Conservation (phyloP, 2,329 filamentous ascomycete genomes). For the Paracoccidioides brasiliensis region DNA sequence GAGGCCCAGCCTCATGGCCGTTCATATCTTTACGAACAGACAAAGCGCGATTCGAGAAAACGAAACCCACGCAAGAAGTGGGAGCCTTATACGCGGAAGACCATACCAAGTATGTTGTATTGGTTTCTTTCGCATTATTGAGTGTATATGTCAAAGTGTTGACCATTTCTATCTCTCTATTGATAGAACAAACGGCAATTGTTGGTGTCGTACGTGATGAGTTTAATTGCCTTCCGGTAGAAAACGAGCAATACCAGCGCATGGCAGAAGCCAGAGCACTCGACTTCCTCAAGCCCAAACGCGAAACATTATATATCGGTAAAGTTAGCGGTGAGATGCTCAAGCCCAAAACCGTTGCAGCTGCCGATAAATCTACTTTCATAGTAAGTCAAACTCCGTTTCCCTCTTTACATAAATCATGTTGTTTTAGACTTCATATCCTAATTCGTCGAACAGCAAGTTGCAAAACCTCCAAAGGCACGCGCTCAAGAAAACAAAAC, state of each 20-base stretch:
- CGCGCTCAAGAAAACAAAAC: conserved; percentile 63
- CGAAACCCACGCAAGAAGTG: conserved; percentile 40
- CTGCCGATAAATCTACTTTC: conserved; percentile 29
- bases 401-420: conserved; percentile 1
- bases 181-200: conserved; percentile 61
- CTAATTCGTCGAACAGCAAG: conserved; percentile 22
- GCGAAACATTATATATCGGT: conserved; percentile 40
- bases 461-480: conserved; percentile 40
- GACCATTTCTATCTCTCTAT: conserved; percentile 5
- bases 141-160: conserved; percentile 1
- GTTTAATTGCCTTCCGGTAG: conserved; percentile 58
- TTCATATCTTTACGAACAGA: conserved; percentile 34
- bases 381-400: conserved; percentile 24
- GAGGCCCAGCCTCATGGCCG: conserved; percentile 23
- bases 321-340: conserved; percentile 38
- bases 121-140: not conserved
- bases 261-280: conserved; percentile 47
- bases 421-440: not conserved
- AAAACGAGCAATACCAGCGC: conserved; percentile 55
- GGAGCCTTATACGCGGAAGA: conserved; percentile 43
- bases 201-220: conserved; percentile 63
- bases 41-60: conserved; percentile 33
- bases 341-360: conserved; percentile 43
- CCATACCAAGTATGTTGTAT: conserved; percentile 55
- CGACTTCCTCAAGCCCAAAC: conserved; percentile 48